Conservation (phyloP, 1,139 yeast genomes). For the Candida gigantensis region DNA sequence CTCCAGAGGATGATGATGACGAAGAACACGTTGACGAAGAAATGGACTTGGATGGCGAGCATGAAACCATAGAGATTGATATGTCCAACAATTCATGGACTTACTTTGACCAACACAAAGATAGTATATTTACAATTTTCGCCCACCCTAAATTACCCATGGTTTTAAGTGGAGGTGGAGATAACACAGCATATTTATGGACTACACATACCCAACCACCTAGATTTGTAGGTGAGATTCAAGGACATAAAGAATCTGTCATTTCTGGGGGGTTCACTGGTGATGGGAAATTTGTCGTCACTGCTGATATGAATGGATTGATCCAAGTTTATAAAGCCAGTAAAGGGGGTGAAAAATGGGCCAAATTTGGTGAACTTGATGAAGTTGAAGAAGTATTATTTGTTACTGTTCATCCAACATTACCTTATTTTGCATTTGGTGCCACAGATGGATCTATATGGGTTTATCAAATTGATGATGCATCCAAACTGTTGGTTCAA, state of each 20-base stretch:
- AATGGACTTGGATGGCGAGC: conserved; percentile 30
- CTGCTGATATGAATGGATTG: conserved; percentile 95
- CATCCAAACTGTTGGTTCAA: conserved; percentile 57
- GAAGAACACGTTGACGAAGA: too few species aligned
- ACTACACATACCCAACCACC: conserved; percentile 87
- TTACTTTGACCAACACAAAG: conserved; percentile 86
- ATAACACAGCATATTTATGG: conserved; percentile 87
- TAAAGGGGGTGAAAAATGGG: conserved; percentile 84
- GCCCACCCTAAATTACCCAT: conserved; percentile 79
- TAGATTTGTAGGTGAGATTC: conserved; percentile 68
- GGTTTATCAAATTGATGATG: conserved; percentile 76
- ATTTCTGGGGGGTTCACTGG: conserved; percentile 79
- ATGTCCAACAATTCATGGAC: conserved; percentile 85
- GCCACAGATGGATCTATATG: conserved; percentile 92
- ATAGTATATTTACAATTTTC: conserved; percentile 76
- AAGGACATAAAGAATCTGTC: conserved; percentile 85
- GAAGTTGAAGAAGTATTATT: conserved; percentile 82
- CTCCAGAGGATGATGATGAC: conserved; percentile 43
- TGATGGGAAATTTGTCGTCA: conserved; percentile 77
- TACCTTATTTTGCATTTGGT: conserved; percentile 88
- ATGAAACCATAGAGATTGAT: conserved; percentile 52
- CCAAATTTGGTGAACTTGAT: conserved; percentile 64
- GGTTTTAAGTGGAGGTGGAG: conserved; percentile 88
- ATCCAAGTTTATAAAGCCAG: conserved; percentile 70
- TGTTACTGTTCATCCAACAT: conserved; percentile 75